Evolutionary conservation across 306 rosid species (phyloP).

Genomic region (Erythrophleum fordii): DNA sequence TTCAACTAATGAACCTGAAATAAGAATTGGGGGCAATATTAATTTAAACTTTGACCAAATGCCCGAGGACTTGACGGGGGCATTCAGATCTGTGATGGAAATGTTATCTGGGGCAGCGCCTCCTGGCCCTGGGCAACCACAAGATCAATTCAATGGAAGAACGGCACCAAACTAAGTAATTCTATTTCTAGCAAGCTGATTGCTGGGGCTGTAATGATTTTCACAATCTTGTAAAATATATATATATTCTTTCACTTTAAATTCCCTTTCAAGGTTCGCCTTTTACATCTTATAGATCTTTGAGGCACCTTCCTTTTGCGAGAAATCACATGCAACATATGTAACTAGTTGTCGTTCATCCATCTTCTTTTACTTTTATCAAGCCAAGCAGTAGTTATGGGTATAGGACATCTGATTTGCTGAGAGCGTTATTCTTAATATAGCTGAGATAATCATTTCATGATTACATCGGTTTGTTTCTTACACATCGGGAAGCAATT

Average conservation of each 20-base stretch:
- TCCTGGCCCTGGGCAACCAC: constrained; percentile 51
- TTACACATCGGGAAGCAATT: not conserved
- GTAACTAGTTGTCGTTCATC: not conserved
- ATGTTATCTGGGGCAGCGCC: constrained; percentile 63
- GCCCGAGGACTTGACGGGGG: constrained; percentile 69
- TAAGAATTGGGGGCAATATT: constrained; percentile 54
- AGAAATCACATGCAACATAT: not conserved
- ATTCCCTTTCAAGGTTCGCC: not conserved
- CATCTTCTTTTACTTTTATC: not conserved
- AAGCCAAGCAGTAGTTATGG: not conserved
- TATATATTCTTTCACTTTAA: not conserved
- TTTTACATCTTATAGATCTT: not conserved
- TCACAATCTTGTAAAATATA: constrained; percentile 10
- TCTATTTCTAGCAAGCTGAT: constrained; percentile 2
- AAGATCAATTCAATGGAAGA: constrained; percentile 54
- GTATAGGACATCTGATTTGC: not conserved
- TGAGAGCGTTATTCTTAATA: not conserved
- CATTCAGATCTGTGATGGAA: constrained; percentile 71
- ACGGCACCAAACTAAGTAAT: constrained; percentile 58
- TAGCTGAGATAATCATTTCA: not conserved
- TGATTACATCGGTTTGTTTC: not conserved
- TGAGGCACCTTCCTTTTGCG: not conserved
- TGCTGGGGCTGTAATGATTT: constrained; percentile 24
- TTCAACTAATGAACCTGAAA: constrained; percentile 53
- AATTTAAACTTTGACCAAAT: constrained; percentile 64